Percentiles rank a stretch among this genome's conserved stretches.
These are phyloP conservation scores for Talaromyces piceae DNA, from an alignment of 2,329 filamentous ascomycete species.

Conservation along the genomic window DNA sequence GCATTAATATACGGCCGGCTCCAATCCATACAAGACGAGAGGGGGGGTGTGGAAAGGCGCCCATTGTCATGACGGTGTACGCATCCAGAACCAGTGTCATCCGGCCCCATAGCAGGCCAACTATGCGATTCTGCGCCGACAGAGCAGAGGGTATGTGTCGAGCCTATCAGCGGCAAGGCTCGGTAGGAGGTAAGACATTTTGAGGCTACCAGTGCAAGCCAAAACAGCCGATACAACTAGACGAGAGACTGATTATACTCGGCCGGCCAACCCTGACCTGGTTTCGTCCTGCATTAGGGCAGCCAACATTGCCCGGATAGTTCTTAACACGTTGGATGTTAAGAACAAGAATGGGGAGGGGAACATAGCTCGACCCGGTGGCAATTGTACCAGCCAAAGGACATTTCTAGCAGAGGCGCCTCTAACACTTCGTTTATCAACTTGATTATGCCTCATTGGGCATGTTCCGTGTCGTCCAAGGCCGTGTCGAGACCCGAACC, in stretches of 20 bases:
- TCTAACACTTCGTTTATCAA: background rate
- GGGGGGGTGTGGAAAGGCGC: too few relatives aligned
- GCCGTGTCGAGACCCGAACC: too few relatives aligned
- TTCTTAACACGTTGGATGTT: background rate
- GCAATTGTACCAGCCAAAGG: background rate
- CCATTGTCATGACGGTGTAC: background rate
- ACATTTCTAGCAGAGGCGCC: background rate
- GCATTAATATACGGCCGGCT: background rate
- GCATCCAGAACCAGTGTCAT: background rate
- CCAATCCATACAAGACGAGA: background rate
- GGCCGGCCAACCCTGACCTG: background rate
- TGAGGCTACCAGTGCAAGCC: slow-evolving; percentile 10
- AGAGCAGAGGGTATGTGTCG: background rate
- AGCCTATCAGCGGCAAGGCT: background rate
- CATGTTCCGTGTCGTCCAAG: too few relatives aligned
- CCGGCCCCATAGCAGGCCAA: background rate
- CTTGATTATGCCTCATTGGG: background rate
- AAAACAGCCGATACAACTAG: background rate
- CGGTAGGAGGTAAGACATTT: slow-evolving; percentile 17
- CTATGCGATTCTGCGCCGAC: background rate
- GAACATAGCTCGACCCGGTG: background rate
- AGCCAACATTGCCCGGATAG: background rate
- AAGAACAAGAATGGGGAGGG: too few relatives aligned
- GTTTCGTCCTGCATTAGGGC: slow-evolving; percentile 2
- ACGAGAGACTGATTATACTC: background rate